phyloP scores from a whole-genome alignment of 1,139 yeast species.

The Sugiyamaella castrensis region DNA sequence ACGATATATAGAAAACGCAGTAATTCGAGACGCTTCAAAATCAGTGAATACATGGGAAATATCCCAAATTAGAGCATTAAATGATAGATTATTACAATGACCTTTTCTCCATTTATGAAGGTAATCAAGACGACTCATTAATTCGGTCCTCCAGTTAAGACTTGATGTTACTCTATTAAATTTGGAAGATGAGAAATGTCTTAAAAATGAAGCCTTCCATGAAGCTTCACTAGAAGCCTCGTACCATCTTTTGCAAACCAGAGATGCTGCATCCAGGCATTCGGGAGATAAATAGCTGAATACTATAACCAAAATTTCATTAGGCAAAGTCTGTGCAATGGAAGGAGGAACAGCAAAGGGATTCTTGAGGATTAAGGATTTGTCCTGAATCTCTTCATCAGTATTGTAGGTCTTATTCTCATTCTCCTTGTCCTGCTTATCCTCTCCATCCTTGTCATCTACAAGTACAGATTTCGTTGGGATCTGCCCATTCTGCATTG shows the following conservation, averaged over 20 bases:
- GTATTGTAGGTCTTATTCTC: not conserved
- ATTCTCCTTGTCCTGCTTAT: no score
- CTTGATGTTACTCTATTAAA: constrained; percentile 33
- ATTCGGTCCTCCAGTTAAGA: constrained; percentile 35
- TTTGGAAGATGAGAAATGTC: constrained; percentile 20
- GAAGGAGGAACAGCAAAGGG: constrained; percentile 9
- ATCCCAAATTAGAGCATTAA: constrained; percentile 28
- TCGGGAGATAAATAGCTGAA: constrained; percentile 32
- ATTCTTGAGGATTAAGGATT: not conserved
- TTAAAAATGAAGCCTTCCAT: constrained; percentile 34
- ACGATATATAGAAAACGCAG: constrained; percentile 28
- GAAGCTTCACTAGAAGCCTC: constrained; percentile 34
- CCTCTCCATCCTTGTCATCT: no score
- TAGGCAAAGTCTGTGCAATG: constrained; percentile 27
- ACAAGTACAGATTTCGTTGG: not conserved
- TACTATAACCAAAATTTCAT: constrained; percentile 39
- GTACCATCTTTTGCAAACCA: constrained; percentile 37
- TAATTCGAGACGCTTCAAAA: constrained; percentile 30
- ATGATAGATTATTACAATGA: constrained; percentile 32
- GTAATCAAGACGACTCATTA: constrained; percentile 29
- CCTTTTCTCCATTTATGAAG: constrained; percentile 34
- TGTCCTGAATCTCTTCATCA: not conserved
- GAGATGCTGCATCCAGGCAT: constrained; percentile 33
- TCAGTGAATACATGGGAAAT: constrained; percentile 31
- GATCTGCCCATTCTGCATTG: not conserved